Conservation (phyloP, 306 rosid species). For the Dalbergia cochinchinensis region DNA sequence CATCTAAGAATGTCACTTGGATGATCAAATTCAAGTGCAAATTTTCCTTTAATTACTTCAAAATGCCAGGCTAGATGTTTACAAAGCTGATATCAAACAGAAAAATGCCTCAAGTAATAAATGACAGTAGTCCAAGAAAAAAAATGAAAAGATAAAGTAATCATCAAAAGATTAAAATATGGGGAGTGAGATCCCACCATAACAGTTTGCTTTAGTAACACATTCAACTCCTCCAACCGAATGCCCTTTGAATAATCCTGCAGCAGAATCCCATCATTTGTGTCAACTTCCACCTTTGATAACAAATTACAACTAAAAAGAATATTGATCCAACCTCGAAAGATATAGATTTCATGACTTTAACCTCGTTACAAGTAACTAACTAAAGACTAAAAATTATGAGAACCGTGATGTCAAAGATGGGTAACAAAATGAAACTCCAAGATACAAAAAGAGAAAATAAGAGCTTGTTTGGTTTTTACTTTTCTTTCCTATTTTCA, state of each 20-base stretch:
- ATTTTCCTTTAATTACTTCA: neutral
- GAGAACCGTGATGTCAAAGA: constrained; percentile 2
- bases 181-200: constrained; percentile 69
- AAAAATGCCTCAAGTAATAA: neutral
- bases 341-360: constrained; percentile 1
- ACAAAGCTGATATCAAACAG: constrained; percentile 1
- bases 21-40: neutral
- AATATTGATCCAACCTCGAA: constrained; percentile 6
- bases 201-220: constrained; percentile 87
- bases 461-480: neutral
- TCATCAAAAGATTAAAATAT: constrained; percentile 29
- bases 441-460: constrained; percentile 35
- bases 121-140: constrained; percentile 8
- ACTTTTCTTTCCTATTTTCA: too few species aligned
- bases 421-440: constrained; percentile 19
- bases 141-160: constrained; percentile 3
- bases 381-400: constrained; percentile 9
- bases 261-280: constrained; percentile 50
- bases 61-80: constrained; percentile 23
- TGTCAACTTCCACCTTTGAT: constrained; percentile 29
- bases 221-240: constrained; percentile 96
- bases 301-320: constrained; percentile 33
- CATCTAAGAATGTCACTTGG: constrained; percentile 28
- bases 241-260: constrained; percentile 93
- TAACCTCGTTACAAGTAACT: constrained; percentile 14